phyloP scores from a whole-genome alignment of 169 alveolate species.

The Plasmodium malariae region DNA sequence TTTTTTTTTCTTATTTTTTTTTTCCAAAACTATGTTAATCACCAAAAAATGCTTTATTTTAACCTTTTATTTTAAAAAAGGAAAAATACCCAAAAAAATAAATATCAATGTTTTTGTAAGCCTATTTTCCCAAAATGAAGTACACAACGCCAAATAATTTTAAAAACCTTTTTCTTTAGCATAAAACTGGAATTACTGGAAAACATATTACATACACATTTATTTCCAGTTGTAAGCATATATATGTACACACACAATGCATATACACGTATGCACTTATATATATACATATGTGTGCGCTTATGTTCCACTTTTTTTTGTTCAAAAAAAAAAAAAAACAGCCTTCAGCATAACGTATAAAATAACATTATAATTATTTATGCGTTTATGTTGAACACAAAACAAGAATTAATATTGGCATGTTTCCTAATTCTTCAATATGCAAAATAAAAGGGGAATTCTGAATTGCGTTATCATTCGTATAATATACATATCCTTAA shows the following conservation, averaged over 20 bases:
- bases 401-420: background rate
- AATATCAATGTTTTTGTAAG: conserved; percentile 4
- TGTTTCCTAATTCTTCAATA: background rate
- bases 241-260: too few species aligned
- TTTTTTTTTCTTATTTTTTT: background rate
- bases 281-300: too few species aligned
- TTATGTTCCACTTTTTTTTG: background rate
- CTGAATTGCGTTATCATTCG: background rate
- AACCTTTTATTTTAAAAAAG: too few species aligned
- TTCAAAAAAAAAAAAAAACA: conserved; percentile 12
- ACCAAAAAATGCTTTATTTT: too few species aligned
- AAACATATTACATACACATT: background rate
- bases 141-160: background rate
- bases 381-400: background rate
- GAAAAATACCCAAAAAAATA: background rate
- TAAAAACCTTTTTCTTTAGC: background rate
- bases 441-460: background rate
- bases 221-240: too few species aligned
- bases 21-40: too few species aligned
- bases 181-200: background rate
- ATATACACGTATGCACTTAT: background rate
- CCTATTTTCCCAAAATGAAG: background rate
- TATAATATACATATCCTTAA: background rate
- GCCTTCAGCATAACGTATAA: background rate
- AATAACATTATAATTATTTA: conserved; percentile 12